Percentiles rank a stretch among this genome's conserved stretches.
Evolutionary conservation across 371 early-diverging fungal genomes (phyloP).

Genomic region (Mortierella sp.): DNA sequence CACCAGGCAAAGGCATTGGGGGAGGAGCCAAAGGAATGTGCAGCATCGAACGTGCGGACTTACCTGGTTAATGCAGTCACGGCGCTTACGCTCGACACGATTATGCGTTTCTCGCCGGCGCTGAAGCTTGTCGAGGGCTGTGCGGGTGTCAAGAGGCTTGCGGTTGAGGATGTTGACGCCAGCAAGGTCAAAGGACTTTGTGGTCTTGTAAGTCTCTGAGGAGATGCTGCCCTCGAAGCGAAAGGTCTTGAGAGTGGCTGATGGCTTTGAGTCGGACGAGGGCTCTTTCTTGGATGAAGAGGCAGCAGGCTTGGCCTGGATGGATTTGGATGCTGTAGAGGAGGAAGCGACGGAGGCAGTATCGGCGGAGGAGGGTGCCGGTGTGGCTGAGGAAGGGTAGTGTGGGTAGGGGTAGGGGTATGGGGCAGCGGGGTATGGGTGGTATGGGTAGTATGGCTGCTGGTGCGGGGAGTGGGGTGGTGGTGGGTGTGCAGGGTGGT

Average conservation of each 20-base stretch:
- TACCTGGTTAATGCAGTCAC: conserved; percentile 78
- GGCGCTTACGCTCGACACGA: conserved; percentile 76
- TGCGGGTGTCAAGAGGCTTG: conserved; percentile 71
- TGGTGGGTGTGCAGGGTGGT: conserved; percentile 31
- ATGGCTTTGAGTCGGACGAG: conserved; percentile 62
- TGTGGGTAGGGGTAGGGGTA: conserved; percentile 17
- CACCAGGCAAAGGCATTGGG: too few species aligned
- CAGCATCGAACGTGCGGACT: too few species aligned
- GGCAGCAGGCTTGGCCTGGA: conserved; percentile 5
- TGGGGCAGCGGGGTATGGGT: conserved; percentile 19
- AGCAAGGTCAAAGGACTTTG: conserved; percentile 47
- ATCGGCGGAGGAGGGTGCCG: not conserved
- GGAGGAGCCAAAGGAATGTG: too few species aligned
- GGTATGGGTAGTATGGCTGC: conserved; percentile 40
- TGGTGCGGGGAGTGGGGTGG: conserved; percentile 30
- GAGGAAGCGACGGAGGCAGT: not conserved
- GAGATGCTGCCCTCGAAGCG: conserved; percentile 52
- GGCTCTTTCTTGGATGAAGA: not conserved
- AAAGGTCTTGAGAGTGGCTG: conserved; percentile 33
- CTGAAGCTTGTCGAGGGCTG: conserved; percentile 77
- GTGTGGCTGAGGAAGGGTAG: conserved; percentile 1
- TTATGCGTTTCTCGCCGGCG: conserved; percentile 81
- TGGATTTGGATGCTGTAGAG: conserved; percentile 3
- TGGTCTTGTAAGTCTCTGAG: conserved; percentile 45
- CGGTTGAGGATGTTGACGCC: conserved; percentile 74